These are phyloP conservation scores for Neurospora sp. DNA, from an alignment of 495 filamentous ascomycete species.

Conservation along the genomic window DNA sequence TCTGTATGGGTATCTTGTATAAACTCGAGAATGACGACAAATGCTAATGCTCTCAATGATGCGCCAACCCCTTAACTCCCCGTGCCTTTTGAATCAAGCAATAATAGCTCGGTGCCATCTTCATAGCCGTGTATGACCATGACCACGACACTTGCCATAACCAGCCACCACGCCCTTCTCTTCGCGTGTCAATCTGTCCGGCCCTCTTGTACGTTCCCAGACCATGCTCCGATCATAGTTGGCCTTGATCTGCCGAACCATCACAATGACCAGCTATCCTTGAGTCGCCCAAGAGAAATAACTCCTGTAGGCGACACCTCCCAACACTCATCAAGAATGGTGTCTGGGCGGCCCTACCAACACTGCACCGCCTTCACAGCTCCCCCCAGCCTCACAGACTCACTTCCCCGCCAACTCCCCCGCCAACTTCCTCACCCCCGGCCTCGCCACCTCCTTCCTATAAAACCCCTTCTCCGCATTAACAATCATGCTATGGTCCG, in stretches of 20 bases:
- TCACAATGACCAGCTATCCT: too few species aligned
- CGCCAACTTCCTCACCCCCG: slow-evolving; percentile 10
- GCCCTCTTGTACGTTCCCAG: neutral
- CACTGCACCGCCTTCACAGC: too few species aligned
- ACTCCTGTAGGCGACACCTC: too few species aligned
- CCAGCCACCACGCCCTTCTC: neutral
- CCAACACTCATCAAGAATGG: too few species aligned
- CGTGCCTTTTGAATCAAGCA: neutral
- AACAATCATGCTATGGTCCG: slow-evolving; percentile 40
- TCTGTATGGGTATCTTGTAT: neutral
- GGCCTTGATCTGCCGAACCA: too few species aligned
- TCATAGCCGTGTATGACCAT: neutral
- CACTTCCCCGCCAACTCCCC: slow-evolving; percentile 9
- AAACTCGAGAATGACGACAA: neutral
- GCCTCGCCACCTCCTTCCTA: slow-evolving; percentile 25
- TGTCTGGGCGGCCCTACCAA: too few species aligned
- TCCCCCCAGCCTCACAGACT: too few species aligned
- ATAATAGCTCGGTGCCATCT: neutral
- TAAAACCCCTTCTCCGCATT: slow-evolving; percentile 27
- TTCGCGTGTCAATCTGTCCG: neutral
- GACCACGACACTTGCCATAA: neutral
- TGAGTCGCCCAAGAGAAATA: too few species aligned
- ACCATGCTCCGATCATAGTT: neutral
- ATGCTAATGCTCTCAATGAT: neutral
- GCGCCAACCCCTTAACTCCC: neutral